phyloP scores from a whole-genome alignment of 441 rosid genomes.

The Eruca vesicaria region DNA sequence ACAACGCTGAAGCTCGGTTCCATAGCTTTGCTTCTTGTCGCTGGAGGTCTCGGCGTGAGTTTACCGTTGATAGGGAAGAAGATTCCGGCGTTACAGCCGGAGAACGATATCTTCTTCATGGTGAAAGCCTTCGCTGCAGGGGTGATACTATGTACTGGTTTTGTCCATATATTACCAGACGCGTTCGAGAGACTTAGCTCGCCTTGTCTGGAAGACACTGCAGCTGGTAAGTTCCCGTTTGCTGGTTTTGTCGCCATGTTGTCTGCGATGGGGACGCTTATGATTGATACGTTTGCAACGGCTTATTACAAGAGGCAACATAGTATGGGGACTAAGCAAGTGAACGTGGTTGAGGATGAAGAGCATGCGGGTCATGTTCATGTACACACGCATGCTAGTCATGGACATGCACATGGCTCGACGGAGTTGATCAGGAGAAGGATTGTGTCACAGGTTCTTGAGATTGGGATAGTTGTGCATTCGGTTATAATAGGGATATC shows the following conservation, averaged over 20 bases:
- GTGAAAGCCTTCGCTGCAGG: conserved; percentile 60
- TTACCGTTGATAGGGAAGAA: conserved; percentile 45
- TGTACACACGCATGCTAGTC: conserved; percentile 52
- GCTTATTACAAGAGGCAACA: conserved; percentile 45
- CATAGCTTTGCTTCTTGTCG: conserved; percentile 29
- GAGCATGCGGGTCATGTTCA: conserved; percentile 48
- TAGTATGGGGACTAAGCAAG: conserved; percentile 25
- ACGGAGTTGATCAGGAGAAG: conserved; percentile 41
- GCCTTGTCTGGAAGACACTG: conserved; percentile 38
- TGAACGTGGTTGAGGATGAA: conserved; percentile 32
- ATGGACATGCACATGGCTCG: conserved; percentile 53
- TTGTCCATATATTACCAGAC: conserved; percentile 51
- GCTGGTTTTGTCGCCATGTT: conserved; percentile 54
- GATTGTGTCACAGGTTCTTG: conserved; percentile 49
- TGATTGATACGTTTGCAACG: conserved; percentile 49
- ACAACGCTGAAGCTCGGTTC: conserved; percentile 30
- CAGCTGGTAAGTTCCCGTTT: conserved; percentile 48
- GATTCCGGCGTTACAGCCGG: conserved; percentile 47
- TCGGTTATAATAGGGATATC: conserved; percentile 53
- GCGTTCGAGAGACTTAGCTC: conserved; percentile 47
- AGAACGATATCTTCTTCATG: conserved; percentile 55
- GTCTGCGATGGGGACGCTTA: conserved; percentile 46
- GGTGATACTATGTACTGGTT: conserved; percentile 51
- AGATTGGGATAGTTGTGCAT: conserved; percentile 55
- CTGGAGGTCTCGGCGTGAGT: conserved; percentile 53